Percentiles rank a stretch among this genome's conserved stretches.
These are phyloP conservation scores for Pelargonium citronellum DNA, from an alignment of 441 rosid genomes.

Conservation along the genomic window DNA sequence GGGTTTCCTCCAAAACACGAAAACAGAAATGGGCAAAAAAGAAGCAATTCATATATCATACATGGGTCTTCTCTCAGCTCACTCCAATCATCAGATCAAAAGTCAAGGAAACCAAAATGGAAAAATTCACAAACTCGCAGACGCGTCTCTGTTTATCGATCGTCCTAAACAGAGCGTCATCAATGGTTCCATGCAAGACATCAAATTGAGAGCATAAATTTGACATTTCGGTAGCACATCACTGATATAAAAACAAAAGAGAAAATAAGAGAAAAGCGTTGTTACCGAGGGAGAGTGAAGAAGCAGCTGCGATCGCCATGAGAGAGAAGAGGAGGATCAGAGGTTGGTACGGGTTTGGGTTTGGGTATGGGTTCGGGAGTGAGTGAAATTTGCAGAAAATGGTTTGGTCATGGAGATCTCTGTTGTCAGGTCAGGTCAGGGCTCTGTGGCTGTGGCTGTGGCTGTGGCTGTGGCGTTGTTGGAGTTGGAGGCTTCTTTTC, in stretches of 20 bases:
- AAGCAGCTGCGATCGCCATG: conserved; percentile 73
- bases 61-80: not conserved
- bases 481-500: not conserved
- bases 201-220: not conserved
- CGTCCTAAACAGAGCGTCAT: not conserved
- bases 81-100: not conserved
- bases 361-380: not conserved
- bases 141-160: not conserved
- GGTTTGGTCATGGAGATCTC: conserved; percentile 7
- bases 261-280: conserved; percentile 1
- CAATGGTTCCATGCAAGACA: conserved; percentile 2
- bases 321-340: conserved; percentile 22
- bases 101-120: not conserved
- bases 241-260: not conserved
- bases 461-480: too few species aligned
- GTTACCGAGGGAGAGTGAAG: conserved; percentile 57
- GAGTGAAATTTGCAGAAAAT: not conserved
- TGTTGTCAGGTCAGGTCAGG: not conserved
- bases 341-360: not conserved
- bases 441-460: too few species aligned
- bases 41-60: not conserved
- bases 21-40: conserved; percentile 19
- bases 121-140: conserved; percentile 2
- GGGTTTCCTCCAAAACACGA: conserved; percentile 19
- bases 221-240: not conserved